Evolutionary conservation across 352 stramenopile genomes (phyloP), one percentile per base, ranked within the genome.

Genomic region (Phytophthora meadii): DNA sequence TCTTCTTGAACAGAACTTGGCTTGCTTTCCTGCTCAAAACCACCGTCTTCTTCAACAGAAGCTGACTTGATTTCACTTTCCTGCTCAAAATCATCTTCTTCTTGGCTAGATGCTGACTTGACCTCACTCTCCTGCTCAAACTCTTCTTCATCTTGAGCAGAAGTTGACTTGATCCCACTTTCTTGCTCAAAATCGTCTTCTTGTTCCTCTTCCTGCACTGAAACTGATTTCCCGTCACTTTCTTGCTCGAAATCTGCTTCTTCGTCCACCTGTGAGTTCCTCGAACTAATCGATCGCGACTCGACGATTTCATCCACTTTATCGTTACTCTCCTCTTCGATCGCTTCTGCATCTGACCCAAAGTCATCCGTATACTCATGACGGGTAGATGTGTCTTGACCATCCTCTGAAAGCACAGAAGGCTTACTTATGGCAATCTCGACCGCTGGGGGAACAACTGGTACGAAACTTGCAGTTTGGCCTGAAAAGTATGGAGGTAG

Each of bases 61-160:
- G 50, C 10, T 34, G 34, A 5, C 9, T 52, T 34, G 15, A 44
- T 48, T 4, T 68, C 41, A 7, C 24, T 50, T 39, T 32, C 30
- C 41, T 53, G 28, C 54, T 53, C 54, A 28, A 53, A 34, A 14
- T 47, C 41, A 4, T 68, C 51, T 17, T 56, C 55, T 14, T 42
- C 37, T 36, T 30, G 27, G 7, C 4, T 7, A 30, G 27, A 30
- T 8, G 27, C 4, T 30, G 27, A 30, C 6, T 30, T 30, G 15
- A 14, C 42, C 40, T 73, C 59, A 14, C 66, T 73, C 0, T 65
- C 63, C 3, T 71, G 76, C 11, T 60, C 60, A 24, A 89, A 89
- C 3, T 79, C 79, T 8, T 89, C 73, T 0, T 79, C 71, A 52
- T 80, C 74, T 47, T 72, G 28, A 3, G 66, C 51, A 30, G 27